Base-by-base conservation (phyloP, 305 asterid genomes). In the Fraxinus latifolia region DNA sequence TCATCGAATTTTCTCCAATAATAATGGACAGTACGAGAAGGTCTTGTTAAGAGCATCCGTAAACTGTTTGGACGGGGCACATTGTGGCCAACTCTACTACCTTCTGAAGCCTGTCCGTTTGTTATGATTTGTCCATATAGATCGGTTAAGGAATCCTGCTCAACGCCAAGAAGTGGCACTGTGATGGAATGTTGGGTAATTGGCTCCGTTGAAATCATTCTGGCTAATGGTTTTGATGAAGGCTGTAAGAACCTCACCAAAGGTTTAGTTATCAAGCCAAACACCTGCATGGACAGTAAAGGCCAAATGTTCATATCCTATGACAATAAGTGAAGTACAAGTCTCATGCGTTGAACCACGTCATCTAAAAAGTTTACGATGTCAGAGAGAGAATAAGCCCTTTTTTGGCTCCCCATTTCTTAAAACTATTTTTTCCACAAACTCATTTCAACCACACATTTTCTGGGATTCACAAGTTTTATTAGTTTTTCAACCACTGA, bases 1-100 rank as follows among this genome's bases (percentile, higher is more conserved):
- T 95, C 42, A 2, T 95, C 99, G 47, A 95, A 93, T 83, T 91
- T 92, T 78, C 98, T 90, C 99, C 99, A 95, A 37, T 95, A 93
- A 89, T 90, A 86, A 83, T 93, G 99, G 77, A 92, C 98, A 0
- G 97, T 93, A 50, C 88, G 95, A 68, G 93, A 83, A 23, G 98
- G 97, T 97, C 98, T 53, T 53, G 62, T 53, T 79, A 93, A 81
- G 33, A 95, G 91, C 98, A 92, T 92, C 83, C 97, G 89, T 74
- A 95, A 74, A 74, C 97, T 92, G 88, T 86, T 85, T 21, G 97
- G 99, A 72, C 95, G 97, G 82, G 80, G 71, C 12, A 89, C 7
- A n/a, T 32, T 25, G 23, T 73, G 88, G 44, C 85, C 87, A 23
- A 81, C 86, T 8, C 80, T 84, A 39, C 74, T 85, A 44, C 72